Evolutionary conservation across 225 moss, liverwort and hornwort genomes (phyloP).

Genomic region (Rhytidiadelphus loreus): DNA sequence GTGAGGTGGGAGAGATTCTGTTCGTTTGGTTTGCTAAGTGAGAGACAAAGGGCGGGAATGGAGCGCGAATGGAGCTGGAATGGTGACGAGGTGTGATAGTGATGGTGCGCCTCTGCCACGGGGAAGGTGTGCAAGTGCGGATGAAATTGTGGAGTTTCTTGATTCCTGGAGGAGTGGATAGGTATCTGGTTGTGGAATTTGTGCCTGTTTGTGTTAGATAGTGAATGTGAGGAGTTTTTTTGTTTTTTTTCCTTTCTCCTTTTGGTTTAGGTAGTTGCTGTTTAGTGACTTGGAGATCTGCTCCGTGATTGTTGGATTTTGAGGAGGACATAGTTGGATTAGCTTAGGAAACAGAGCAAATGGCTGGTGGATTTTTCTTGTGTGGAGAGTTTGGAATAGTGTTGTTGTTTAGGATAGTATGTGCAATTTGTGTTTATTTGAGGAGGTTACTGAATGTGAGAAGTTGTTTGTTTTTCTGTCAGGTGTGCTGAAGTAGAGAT

Average conservation of each 20-base stretch:
- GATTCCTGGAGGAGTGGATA: background rate
- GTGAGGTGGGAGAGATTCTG: conserved; percentile 42
- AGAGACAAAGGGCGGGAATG: background rate
- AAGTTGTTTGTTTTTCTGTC: background rate
- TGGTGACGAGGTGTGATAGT: background rate
- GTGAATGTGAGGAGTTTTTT: background rate
- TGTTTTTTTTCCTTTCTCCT: background rate
- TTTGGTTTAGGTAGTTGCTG: background rate
- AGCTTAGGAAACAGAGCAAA: background rate
- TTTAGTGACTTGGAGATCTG: conserved; percentile 15
- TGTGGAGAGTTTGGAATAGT: background rate
- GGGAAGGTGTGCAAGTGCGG: conserved; percentile 2
- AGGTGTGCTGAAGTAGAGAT: conserved; percentile 32
- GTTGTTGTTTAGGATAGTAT: background rate
- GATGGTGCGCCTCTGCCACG: background rate
- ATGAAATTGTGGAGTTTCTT: background rate
- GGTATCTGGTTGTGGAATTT: background rate
- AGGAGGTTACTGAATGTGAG: background rate
- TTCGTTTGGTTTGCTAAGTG: background rate
- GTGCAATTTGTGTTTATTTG: background rate
- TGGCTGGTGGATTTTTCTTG: background rate
- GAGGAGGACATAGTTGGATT: background rate
- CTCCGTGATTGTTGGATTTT: background rate
- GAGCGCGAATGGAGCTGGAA: background rate
- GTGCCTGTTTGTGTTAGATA: background rate